Evolutionary conservation across 805 yeast species (phyloP).

Genomic region (Maudiozyma bulderi): DNA sequence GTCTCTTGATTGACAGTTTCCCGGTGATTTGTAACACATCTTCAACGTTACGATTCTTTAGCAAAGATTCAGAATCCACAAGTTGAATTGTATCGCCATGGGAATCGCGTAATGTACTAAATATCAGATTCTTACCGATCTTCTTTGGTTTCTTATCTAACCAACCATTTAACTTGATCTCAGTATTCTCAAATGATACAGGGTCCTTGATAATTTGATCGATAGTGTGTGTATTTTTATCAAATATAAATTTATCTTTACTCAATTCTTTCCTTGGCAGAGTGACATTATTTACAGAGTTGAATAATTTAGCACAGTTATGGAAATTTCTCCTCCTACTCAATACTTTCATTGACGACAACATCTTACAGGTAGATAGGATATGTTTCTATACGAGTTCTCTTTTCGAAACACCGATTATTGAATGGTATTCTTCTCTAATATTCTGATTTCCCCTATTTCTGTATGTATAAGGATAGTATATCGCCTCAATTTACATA

Average conservation of each 20-base stretch:
- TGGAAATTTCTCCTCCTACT: background rate
- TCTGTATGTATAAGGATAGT: too few species aligned
- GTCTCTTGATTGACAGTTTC: slow-evolving; percentile 25
- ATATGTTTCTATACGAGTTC: too few species aligned
- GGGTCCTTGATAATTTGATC: background rate
- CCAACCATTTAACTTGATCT: slow-evolving; percentile 68
- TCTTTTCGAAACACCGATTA: too few species aligned
- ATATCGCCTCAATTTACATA: too few species aligned
- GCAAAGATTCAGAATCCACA: slow-evolving; percentile 32
- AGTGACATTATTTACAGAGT: background rate
- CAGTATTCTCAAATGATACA: slow-evolving; percentile 2
- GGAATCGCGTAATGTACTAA: slow-evolving; percentile 67
- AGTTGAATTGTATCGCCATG: slow-evolving; percentile 61
- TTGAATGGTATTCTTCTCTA: too few species aligned
- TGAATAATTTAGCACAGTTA: background rate
- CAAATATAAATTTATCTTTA: slow-evolving; percentile 1
- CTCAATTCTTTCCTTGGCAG: background rate
- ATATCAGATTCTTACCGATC: slow-evolving; percentile 52
- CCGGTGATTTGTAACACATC: slow-evolving; percentile 69
- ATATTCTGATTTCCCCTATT: too few species aligned
- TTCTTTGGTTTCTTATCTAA: slow-evolving; percentile 64
- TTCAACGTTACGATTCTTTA: slow-evolving; percentile 52
- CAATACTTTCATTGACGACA: background rate
- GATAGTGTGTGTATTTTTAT: slow-evolving; percentile 8
- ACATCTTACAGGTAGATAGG: background rate